Base-by-base conservation (phyloP, 441 rosid species). In the Gossypium schwendimanii region DNA sequence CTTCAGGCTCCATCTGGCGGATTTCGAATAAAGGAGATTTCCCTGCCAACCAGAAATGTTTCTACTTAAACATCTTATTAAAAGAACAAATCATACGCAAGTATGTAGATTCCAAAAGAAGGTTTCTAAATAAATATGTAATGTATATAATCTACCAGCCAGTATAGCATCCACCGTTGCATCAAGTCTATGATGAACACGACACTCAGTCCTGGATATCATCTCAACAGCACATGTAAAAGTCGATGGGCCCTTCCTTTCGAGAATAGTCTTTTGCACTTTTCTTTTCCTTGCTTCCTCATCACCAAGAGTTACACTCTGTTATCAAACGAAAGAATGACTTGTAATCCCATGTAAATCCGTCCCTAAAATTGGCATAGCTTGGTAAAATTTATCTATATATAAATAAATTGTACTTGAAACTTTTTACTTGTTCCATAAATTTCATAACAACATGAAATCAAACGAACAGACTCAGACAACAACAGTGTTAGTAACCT, bases 241-340 rank as follows among this genome's bases (percentile, higher is more conserved):
- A 26, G 97, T 79, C 5, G 97, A 82, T 50, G 98, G 92, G 59
- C 97, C 97, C 84, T 92, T 92, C 76, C 99, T 83, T 87, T 94
- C 97, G 28, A 94, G 97, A 85, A 90, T 88, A 21, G 97, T 92
- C 87, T 92, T 92, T 85, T 92, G 97, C 69, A 92, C 93, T 84
- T 89, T 92, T 87, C 98, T 87, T 78, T 85, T 88, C 87, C 81
- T 87, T 75, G 98, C 97, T 81, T 88, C 96, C 71, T 92, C 97
- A 59, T 93, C 97, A 54, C 97, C 98, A 64, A 94, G 93, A 58
- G 97, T 64, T 21, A 94, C 98, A 80, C 97, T 92, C 98, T 94
- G 87, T 9, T 47, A 58, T 44, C 76, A 80, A 39, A 75, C 33
- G 44, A 52, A 71, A 60, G 36, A 77, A 76, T 67, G 9, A 58